Percentiles rank a stretch among this genome's conserved stretches.
Conservation (phyloP, 352 stramenopile species). For the Phytophthora sp. region DNA sequence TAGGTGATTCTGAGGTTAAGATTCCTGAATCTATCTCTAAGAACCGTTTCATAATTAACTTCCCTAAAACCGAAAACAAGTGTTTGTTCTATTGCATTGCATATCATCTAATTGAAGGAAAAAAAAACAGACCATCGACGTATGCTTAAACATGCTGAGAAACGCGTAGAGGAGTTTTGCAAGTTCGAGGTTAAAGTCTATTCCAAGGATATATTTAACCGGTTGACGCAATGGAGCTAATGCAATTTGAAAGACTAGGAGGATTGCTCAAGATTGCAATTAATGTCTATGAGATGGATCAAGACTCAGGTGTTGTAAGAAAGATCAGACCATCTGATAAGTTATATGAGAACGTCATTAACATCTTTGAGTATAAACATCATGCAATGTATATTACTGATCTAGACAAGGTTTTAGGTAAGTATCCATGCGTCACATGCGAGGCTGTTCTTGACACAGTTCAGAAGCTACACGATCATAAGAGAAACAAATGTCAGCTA, state of each 20-base stretch:
- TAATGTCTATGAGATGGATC: constrained; percentile 12
- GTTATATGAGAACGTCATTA: neutral
- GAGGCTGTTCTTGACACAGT: neutral
- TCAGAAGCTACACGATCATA: neutral
- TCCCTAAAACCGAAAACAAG: constrained; percentile 13
- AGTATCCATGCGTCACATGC: neutral
- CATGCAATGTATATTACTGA: neutral
- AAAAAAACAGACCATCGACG: neutral
- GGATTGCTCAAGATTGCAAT: constrained; percentile 8
- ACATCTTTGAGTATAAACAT: constrained; percentile 5
- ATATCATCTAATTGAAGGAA: constrained; percentile 1
- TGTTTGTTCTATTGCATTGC: constrained; percentile 22
- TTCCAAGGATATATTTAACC: neutral
- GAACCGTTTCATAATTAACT: constrained; percentile 18
- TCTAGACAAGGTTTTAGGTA: neutral
- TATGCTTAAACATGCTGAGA: neutral
- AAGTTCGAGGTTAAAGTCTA: neutral
- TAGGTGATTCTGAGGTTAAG: no score
- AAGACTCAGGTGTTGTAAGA: no score
- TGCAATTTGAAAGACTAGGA: constrained; percentile 17
- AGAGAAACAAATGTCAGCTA: neutral
- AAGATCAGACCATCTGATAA: constrained; percentile 5
- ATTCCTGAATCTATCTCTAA: no score
- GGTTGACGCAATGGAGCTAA: constrained; percentile 17
- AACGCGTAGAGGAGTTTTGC: neutral